These are phyloP conservation scores for Bothriochloa decipiens DNA, from an alignment of 176 grass and related monocot genomes.

Conservation along the genomic window DNA sequence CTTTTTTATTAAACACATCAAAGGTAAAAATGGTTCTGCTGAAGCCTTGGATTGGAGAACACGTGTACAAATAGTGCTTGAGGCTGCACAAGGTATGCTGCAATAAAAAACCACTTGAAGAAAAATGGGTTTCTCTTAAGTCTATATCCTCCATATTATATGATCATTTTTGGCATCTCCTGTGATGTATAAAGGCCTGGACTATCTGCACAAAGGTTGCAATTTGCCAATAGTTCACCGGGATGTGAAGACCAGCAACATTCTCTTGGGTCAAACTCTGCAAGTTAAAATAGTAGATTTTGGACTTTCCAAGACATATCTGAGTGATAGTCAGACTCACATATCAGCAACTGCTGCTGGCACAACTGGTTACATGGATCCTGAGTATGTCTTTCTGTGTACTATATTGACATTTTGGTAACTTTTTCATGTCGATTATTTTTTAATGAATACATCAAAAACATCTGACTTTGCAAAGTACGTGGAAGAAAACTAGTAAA, in stretches of 20 bases:
- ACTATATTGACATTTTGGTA: not conserved
- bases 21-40: not conserved
- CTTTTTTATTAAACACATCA: not conserved
- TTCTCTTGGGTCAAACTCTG: conserved; percentile 40
- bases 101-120: not conserved
- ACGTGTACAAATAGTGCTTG: conserved; percentile 24
- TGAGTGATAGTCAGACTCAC: conserved; percentile 10
- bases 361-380: conserved; percentile 50
- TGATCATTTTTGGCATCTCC: not conserved
- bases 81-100: conserved; percentile 44
- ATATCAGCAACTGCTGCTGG: conserved; percentile 24
- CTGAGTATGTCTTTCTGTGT: conserved; percentile 43
- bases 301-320: conserved; percentile 38
- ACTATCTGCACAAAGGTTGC: conserved; percentile 58
- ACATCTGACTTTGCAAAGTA: too few species aligned
- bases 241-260: conserved; percentile 61
- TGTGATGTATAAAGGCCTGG: conserved; percentile 41
- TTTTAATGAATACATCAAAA: too few species aligned
- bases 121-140: not conserved
- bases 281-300: conserved; percentile 57
- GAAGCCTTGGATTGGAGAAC: conserved; percentile 22
- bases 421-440: not conserved
- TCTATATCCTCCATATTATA: not conserved
- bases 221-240: conserved; percentile 43
- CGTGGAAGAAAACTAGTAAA: not conserved